Evolutionary conservation across 225 moss, liverwort and hornwort species (phyloP).

Genomic region (Pseudoscleropodium purum): DNA sequence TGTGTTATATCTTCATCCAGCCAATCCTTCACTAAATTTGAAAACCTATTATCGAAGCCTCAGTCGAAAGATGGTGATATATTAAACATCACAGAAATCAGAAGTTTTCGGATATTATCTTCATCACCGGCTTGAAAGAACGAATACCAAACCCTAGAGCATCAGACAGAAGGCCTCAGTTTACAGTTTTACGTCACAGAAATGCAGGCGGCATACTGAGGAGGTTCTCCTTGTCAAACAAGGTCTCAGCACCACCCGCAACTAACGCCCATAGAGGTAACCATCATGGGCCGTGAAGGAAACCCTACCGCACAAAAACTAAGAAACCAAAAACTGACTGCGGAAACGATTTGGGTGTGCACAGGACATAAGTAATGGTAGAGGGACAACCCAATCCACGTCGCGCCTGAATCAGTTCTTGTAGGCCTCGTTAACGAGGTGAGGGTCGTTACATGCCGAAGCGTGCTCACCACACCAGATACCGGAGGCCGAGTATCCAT

Average conservation of each 20-base stretch:
- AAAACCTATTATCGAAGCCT: not conserved
- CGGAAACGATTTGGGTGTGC: not conserved
- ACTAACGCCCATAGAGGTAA: conserved; percentile 30
- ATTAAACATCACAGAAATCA: conserved; percentile 12
- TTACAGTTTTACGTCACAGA: conserved; percentile 14
- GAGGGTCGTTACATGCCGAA: conserved; percentile 9
- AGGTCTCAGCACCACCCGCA: conserved; percentile 27
- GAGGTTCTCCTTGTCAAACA: conserved; percentile 39
- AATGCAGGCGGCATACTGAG: conserved; percentile 17
- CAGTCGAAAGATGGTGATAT: conserved; percentile 42
- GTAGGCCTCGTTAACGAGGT: conserved; percentile 28
- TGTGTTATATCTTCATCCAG: not conserved
- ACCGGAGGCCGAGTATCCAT: not conserved
- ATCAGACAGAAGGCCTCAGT: not conserved
- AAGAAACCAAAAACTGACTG: no score
- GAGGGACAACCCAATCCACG: conserved; percentile 31
- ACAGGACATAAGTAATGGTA: conserved; percentile 20
- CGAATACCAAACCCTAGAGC: not conserved
- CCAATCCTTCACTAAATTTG: not conserved
- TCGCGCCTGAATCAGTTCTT: conserved; percentile 14
- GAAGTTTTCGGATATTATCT: conserved; percentile 8
- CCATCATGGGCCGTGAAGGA: not conserved
- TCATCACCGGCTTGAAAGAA: conserved; percentile 2
- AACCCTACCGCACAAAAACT: not conserved
- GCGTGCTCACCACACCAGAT: conserved; percentile 30